Evolutionary conservation across 129 eudicot species (phyloP).

Genomic region (Ambrosia artemisiifolia): DNA sequence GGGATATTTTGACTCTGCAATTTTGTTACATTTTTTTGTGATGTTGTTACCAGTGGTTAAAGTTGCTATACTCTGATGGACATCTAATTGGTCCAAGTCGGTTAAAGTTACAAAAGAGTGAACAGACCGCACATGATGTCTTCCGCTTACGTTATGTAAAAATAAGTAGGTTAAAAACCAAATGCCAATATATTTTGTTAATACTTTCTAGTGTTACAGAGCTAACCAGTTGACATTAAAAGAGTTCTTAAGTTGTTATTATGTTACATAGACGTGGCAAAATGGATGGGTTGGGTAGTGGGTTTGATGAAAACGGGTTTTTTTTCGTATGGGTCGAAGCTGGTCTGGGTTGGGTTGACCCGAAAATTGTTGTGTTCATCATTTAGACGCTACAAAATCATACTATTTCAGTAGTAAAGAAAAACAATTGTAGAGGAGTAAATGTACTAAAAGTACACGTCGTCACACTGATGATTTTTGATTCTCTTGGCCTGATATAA

Average conservation of each 20-base stretch:
- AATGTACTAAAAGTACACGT: too few relatives aligned
- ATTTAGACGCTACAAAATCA: too few relatives aligned
- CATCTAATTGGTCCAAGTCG: not conserved
- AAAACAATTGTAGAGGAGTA: too few relatives aligned
- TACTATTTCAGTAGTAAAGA: too few relatives aligned
- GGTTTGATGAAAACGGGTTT: not conserved
- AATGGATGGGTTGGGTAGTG: not conserved
- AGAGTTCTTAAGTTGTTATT: too few relatives aligned
- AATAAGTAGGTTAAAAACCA: not conserved
- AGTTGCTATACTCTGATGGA: not conserved
- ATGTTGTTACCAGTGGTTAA: not conserved
- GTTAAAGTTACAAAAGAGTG: not conserved
- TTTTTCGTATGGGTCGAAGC: not conserved
- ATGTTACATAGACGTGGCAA: not conserved
- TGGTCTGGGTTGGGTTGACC: not conserved
- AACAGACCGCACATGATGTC: not conserved
- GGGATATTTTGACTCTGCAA: not conserved
- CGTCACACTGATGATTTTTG: too few relatives aligned
- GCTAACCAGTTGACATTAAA: not conserved
- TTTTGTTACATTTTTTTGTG: not conserved
- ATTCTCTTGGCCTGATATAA: too few relatives aligned
- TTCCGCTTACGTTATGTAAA: too few relatives aligned
- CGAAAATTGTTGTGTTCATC: not conserved
- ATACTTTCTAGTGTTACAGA: not conserved
- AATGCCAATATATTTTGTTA: not conserved